Evolutionary conservation across 805 yeast species (phyloP).

Genomic region (Isabelozyma rhagii): DNA sequence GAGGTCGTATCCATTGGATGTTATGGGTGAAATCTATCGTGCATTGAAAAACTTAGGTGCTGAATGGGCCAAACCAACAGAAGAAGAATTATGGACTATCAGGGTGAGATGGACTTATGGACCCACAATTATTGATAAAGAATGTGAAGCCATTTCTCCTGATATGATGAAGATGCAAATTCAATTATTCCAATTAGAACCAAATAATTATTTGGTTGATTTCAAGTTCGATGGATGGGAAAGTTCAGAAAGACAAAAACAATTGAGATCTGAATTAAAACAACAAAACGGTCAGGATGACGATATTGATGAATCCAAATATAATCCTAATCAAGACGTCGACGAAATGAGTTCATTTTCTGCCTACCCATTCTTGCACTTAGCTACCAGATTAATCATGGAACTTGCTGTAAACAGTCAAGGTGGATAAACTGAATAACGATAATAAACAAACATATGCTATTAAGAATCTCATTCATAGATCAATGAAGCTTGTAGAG

Average conservation of each 20-base stretch:
- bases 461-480: background rate
- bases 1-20: constrained; percentile 93
- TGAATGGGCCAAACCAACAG: constrained; percentile 94
- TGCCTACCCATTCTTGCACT: constrained; percentile 91
- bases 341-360: constrained; percentile 88
- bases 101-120: constrained; percentile 89
- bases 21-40: constrained; percentile 96
- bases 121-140: constrained; percentile 24
- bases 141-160: constrained; percentile 40
- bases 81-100: constrained; percentile 94
- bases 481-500: no score
- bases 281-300: constrained; percentile 5
- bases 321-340: constrained; percentile 29
- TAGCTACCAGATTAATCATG: constrained; percentile 91
- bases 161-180: constrained; percentile 96
- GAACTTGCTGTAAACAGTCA: constrained; percentile 95
- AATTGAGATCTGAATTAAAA: background rate
- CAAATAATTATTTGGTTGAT: constrained; percentile 92
- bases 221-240: constrained; percentile 99
- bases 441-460: constrained; percentile 1
- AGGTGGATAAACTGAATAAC: constrained; percentile 21
- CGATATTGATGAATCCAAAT: background rate
- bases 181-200: constrained; percentile 92
- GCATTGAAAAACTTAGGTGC: constrained; percentile 93
- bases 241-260: constrained; percentile 5